phyloP scores from a whole-genome alignment of 768 basidiomycete species.

The Termitomyces sp. region DNA sequence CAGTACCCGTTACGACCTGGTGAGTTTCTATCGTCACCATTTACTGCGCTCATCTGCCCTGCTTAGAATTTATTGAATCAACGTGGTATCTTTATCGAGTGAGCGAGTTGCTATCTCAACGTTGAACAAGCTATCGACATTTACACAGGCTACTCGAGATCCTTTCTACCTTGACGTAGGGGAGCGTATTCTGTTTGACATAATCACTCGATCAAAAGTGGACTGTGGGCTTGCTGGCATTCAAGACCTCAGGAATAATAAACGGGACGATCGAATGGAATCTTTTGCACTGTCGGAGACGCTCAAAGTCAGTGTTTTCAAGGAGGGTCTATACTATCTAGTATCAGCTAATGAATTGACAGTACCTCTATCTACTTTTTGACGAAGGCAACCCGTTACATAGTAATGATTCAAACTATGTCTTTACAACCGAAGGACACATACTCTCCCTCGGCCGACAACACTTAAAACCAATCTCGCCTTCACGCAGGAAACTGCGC shows the following conservation, averaged over 20 bases:
- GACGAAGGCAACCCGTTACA: slow-evolving; percentile 79
- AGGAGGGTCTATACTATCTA: neutral
- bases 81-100: slow-evolving; percentile 95
- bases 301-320: slow-evolving; percentile 58
- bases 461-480: slow-evolving; percentile 52
- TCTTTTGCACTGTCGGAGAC: slow-evolving; percentile 94
- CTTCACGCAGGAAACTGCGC: slow-evolving; percentile 55
- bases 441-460: slow-evolving; percentile 60
- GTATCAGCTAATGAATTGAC: neutral
- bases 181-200: slow-evolving; percentile 75
- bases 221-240: slow-evolving; percentile 85
- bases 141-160: slow-evolving; percentile 80
- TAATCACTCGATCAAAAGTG: slow-evolving; percentile 71
- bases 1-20: slow-evolving; percentile 82
- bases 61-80: slow-evolving; percentile 85
- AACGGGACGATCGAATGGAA: slow-evolving; percentile 93
- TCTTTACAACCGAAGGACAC: slow-evolving; percentile 96
- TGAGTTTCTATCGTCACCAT: slow-evolving; percentile 18
- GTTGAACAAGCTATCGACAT: neutral
- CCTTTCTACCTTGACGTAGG: slow-evolving; percentile 91
- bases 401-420: slow-evolving; percentile 75
- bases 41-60: neutral
- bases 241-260: slow-evolving; percentile 69
- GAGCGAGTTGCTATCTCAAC: slow-evolving; percentile 17
- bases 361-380: slow-evolving; percentile 94